Percentiles rank a stretch among this genome's conserved stretches.
Evolutionary conservation across 768 basidiomycete species (phyloP).

Genomic region (Mycena chlorophos): DNA sequence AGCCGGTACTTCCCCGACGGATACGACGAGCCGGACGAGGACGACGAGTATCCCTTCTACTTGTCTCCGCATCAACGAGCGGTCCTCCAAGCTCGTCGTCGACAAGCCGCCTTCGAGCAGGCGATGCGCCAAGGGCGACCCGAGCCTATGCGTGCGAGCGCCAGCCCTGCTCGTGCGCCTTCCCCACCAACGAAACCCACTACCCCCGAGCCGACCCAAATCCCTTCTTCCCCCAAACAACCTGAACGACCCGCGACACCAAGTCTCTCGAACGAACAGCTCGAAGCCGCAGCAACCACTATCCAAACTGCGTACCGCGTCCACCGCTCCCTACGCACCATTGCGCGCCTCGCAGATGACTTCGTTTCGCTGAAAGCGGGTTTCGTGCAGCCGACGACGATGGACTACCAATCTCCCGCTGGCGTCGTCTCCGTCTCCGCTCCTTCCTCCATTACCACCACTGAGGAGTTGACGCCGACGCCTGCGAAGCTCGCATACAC

Average conservation of each 20-base stretch:
- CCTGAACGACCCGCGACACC: slow-evolving; percentile 15
- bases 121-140: slow-evolving; percentile 18
- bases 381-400: slow-evolving; percentile 44
- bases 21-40: slow-evolving; percentile 35
- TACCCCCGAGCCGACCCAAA: neutral
- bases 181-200: slow-evolving; percentile 5
- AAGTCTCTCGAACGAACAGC: slow-evolving; percentile 30
- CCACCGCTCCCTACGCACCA: slow-evolving; percentile 40
- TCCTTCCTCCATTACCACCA: slow-evolving; percentile 21
- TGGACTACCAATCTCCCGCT: slow-evolving; percentile 49
- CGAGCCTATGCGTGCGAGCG: slow-evolving; percentile 4
- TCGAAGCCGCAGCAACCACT: slow-evolving; percentile 43
- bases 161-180: neutral
- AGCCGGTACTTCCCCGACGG: slow-evolving; percentile 45
- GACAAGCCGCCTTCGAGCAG: slow-evolving; percentile 30
- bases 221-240: slow-evolving; percentile 8
- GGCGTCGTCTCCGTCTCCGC: slow-evolving; percentile 31
- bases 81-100: slow-evolving; percentile 34
- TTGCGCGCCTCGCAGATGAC: slow-evolving; percentile 40
- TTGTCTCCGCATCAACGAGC: slow-evolving; percentile 32
- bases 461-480: slow-evolving; percentile 16
- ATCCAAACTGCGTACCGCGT: slow-evolving; percentile 52
- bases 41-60: slow-evolving; percentile 29
- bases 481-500: slow-evolving; percentile 59
- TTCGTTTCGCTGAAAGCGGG: slow-evolving; percentile 44